Percentiles rank a stretch among this genome's conserved stretches.
These are phyloP conservation scores for Colletotrichum trifolii DNA, from an alignment of 2,329 filamentous ascomycete species.

Conservation along the genomic window DNA sequence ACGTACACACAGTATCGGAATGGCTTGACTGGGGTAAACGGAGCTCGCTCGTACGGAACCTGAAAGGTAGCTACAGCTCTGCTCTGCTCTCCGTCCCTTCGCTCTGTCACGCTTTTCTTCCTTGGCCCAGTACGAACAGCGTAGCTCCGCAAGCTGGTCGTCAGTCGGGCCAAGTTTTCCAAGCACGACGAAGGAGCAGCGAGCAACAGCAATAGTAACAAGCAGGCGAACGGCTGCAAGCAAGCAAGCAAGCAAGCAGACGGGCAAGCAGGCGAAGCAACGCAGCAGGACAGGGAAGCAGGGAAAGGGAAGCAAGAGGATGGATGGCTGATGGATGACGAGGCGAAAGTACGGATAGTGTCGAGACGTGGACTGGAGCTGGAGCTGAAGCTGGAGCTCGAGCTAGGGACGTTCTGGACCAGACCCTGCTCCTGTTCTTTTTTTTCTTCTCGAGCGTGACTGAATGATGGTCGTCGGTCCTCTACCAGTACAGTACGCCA, in stretches of 20 bases:
- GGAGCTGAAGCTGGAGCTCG: not conserved
- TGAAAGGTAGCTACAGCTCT: conserved; percentile 3
- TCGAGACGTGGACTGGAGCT: conserved; percentile 2
- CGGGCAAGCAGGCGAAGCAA: conserved; percentile 12
- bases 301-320: conserved; percentile 25
- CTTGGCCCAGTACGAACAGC: not conserved
- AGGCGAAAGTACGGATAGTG: not conserved
- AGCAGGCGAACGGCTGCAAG: not conserved
- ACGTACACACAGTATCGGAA: conserved; percentile 20
- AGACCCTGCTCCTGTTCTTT: conserved; percentile 34
- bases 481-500: no score
- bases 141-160: no score
- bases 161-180: no score
- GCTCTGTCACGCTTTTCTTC: conserved; percentile 2
- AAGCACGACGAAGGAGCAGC: not conserved
- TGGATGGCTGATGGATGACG: conserved; percentile 28
- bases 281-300: conserved; percentile 14
- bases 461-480: no score
- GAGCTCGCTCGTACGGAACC: conserved; percentile 5
- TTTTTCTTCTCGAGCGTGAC: no score
- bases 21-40: conserved; percentile 9
- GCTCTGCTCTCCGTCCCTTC: conserved; percentile 3
- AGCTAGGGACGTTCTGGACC: no score
- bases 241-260: conserved; percentile 1
- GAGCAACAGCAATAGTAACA: conserved; percentile 1